Evolutionary conservation across 164 flowering plant species (phyloP), one percentile per base, ranked within the genome.

Genomic region (Chimonanthus praecox): DNA sequence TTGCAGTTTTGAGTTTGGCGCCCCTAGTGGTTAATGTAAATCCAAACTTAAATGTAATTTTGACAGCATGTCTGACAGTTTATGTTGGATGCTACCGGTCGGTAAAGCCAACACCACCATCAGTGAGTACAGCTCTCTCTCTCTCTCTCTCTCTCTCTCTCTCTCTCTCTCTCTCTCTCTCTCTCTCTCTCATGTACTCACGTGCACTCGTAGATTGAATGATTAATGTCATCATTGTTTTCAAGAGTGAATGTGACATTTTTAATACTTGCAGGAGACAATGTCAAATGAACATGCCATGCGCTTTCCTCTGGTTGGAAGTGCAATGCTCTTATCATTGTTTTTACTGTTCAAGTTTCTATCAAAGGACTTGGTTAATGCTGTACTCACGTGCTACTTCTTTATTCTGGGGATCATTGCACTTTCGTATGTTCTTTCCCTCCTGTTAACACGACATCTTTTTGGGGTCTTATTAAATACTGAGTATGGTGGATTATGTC

Each of bases 211-310:
- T 0, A 33, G 33, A 33, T 33, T 33, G 33, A 33, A 33, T 33
- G 33, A 33, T 33, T 33, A 33, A 51, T 51, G 9, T 9, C 58
- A 51, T 51, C 58, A 8, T 51, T 51, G 58, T 51, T 9, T 9
- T 51, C 10, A 8, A 9, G 13, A 4, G 58, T 51, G 58, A 11
- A 7, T 62, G 33, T 65, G 13, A 65, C 47, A 65, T 49, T 18
- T 72, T 18, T 63, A 10, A n/a, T 73, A 7, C 58, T 43, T 84
- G 81, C 86, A 95, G 99, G 99, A 95, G 79, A 93, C 97, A 3
- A 95, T 95, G 99, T 95, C 99, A 46, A 89, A 88, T 70, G 98
- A 90, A 75, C 99, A 93, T 83, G 99, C 98, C 3, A 92, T 95
- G 97, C 89, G 98, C 48, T 95, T 93, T 61, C 99, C 99, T 15